phyloP scores from a whole-genome alignment of 768 basidiomycete genomes.

The Mycena latifolia region DNA sequence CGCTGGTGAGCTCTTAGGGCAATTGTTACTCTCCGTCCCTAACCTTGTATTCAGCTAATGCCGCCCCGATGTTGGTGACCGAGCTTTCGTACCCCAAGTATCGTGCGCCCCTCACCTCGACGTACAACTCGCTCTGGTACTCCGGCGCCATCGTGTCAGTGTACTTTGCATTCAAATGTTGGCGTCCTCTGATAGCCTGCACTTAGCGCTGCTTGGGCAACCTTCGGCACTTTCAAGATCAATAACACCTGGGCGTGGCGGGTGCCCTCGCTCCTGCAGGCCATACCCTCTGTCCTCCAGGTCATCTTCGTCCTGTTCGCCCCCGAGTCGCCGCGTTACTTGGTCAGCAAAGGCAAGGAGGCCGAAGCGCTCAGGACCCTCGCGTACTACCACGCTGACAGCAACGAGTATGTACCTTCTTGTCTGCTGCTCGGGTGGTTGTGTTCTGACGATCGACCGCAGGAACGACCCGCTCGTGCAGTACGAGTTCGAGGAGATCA shows the following conservation, averaged over 20 bases:
- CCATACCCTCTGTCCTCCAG: conserved; percentile 75
- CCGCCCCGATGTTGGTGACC: conserved; percentile 87
- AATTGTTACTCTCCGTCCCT: background rate
- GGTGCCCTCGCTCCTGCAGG: conserved; percentile 81
- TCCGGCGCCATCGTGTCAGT: conserved; percentile 82
- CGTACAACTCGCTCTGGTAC: conserved; percentile 91
- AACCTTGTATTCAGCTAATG: conserved; percentile 57
- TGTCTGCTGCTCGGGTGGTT: background rate
- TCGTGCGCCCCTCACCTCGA: conserved; percentile 81
- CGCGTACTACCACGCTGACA: conserved; percentile 88
- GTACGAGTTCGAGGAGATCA: conserved; percentile 87
- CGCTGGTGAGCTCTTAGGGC: conserved; percentile 55
- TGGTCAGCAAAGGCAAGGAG: conserved; percentile 81
- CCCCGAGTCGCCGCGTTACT: conserved; percentile 90
- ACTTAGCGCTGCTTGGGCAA: conserved; percentile 82
- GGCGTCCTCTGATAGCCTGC: conserved; percentile 1
- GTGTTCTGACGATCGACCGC: background rate
- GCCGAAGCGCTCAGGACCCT: conserved; percentile 76
- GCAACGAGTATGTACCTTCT: conserved; percentile 61
- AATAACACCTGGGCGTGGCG: conserved; percentile 84
- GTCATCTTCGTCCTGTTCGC: conserved; percentile 73
- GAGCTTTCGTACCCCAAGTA: conserved; percentile 90
- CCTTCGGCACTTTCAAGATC: conserved; percentile 84
- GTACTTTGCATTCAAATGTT: conserved; percentile 8
- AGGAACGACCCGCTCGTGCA: conserved; percentile 75